Evolutionary conservation across 2,329 filamentous ascomycete genomes (phyloP).

Genomic region (Diaporthe ampelina): DNA sequence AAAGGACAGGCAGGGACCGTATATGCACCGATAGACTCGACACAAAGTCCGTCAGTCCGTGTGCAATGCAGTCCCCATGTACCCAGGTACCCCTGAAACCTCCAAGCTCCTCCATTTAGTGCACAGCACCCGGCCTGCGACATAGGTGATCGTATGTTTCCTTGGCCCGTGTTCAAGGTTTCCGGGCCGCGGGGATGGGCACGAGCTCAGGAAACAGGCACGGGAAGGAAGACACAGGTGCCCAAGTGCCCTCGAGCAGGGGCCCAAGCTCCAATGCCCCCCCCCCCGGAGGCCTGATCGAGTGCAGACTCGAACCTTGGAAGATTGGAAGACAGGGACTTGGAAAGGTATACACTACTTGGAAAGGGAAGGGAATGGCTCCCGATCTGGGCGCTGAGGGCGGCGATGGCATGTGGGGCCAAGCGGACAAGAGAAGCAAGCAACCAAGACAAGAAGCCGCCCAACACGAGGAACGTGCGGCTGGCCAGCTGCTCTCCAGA

Average conservation of each 20-base stretch:
- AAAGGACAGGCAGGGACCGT: not conserved
- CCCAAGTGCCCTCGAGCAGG: not conserved
- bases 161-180: conserved; percentile 30
- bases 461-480: conserved; percentile 22
- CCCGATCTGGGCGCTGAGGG: conserved; percentile 13
- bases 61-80: not conserved
- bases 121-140: conserved; percentile 12
- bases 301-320: not conserved
- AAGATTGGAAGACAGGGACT: not conserved
- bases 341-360: not conserved
- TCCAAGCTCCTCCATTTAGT: conserved; percentile 8
- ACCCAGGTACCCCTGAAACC: not conserved
- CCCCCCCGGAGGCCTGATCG: not conserved
- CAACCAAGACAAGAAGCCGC: not conserved
- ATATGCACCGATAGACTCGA: not conserved
- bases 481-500: conserved; percentile 10
- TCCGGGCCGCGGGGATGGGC: conserved; percentile 25
- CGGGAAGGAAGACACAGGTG: not conserved
- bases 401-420: conserved; percentile 15
- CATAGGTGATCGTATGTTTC: conserved; percentile 15
- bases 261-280: not conserved
- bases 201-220: not conserved
- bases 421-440: conserved; percentile 21
- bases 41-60: not conserved
- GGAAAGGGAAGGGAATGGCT: conserved; percentile 3